phyloP scores from a whole-genome alignment of 345 rosid species.

The Aegle marmelos region DNA sequence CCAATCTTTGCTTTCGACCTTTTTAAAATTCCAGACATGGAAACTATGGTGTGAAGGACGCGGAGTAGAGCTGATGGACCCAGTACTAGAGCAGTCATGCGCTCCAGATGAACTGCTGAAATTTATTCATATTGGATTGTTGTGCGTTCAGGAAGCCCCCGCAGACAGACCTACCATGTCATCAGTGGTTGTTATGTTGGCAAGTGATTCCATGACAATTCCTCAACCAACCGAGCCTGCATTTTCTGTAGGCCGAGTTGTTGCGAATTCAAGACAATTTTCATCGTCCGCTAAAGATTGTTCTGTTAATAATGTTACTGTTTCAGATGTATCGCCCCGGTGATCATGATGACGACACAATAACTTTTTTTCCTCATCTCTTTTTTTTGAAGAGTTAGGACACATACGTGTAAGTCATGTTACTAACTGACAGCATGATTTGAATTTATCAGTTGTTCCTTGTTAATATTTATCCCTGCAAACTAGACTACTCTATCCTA shows the following conservation, averaged over 20 bases:
- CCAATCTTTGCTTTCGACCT: background rate
- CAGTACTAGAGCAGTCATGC: background rate
- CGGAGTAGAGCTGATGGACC: constrained; percentile 9
- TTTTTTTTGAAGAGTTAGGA: background rate
- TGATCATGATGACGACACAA: background rate
- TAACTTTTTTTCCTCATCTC: background rate
- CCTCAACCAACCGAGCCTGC: constrained; percentile 28
- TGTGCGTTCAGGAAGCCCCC: constrained; percentile 24
- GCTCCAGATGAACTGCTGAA: constrained; percentile 7
- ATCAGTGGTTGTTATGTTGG: constrained; percentile 16
- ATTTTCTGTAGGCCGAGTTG: constrained; percentile 16
- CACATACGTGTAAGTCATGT: background rate
- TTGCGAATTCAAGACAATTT: background rate
- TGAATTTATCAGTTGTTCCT: background rate
- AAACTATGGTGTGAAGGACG: constrained; percentile 18
- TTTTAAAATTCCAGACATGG: constrained; percentile 26
- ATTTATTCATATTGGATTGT: constrained; percentile 10
- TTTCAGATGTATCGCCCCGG: background rate
- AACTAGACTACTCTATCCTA: background rate
- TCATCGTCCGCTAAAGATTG: background rate
- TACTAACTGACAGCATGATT: background rate
- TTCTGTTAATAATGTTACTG: background rate
- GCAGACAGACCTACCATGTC: constrained; percentile 17
- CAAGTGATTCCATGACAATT: constrained; percentile 18
- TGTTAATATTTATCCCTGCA: background rate